Percentiles rank a stretch among this genome's conserved stretches.
Conservation (phyloP, 306 rosid species). For the Fagus sylvatica region DNA sequence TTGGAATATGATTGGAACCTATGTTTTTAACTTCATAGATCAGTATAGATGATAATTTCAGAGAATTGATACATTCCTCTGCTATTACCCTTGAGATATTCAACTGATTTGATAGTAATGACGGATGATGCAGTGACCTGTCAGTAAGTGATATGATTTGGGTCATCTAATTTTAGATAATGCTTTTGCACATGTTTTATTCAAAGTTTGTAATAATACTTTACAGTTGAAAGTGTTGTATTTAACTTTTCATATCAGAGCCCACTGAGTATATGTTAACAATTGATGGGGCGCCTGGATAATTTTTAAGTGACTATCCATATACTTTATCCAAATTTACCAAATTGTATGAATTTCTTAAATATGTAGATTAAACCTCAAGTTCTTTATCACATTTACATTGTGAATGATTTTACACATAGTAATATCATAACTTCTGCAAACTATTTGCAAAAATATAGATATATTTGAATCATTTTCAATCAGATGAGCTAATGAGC, state of each 20-base stretch:
- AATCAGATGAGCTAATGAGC: no score
- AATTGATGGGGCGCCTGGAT: not conserved
- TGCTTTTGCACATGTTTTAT: not conserved
- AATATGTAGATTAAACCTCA: not conserved
- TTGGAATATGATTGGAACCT: no score
- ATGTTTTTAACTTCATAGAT: not conserved
- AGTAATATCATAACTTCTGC: not conserved
- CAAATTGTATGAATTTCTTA: not conserved
- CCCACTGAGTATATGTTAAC: not conserved
- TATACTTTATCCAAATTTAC: not conserved
- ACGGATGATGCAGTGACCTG: not conserved
- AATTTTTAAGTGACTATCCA: not conserved
- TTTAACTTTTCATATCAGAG: not conserved
- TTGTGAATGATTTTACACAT: not conserved
- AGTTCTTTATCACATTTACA: not conserved
- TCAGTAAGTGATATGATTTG: not conserved
- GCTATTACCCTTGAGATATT: not conserved
- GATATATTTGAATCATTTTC: not conserved
- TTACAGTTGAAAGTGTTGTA: not conserved
- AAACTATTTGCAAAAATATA: not conserved
- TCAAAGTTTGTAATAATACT: not conserved
- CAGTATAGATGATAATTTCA: not conserved
- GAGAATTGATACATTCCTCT: not conserved
- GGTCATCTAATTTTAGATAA: not conserved
- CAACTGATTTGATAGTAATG: conserved; percentile 3